Evolutionary conservation across 2,329 filamentous ascomycete genomes (phyloP).

Genomic region (Aquanectria penicillioides): DNA sequence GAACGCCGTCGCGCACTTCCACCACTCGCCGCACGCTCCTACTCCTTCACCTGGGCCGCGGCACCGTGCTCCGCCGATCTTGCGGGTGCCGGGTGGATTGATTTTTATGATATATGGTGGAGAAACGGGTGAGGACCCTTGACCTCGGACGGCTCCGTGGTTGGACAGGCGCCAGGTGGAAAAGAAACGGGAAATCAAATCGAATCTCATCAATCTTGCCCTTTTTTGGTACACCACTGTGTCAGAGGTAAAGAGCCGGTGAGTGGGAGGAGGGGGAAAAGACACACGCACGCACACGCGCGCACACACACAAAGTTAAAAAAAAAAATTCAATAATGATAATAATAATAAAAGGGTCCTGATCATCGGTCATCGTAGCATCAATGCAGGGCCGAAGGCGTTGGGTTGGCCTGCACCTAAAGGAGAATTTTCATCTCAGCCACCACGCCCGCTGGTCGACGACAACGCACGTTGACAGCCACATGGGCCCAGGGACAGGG

Average conservation of each 20-base stretch:
- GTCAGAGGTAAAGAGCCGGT: constrained; percentile 21
- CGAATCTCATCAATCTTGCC: constrained; percentile 11
- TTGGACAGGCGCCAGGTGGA: constrained; percentile 1
- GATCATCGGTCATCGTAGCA: not conserved
- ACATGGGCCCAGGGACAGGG: constrained; percentile 16
- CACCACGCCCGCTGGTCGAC: constrained; percentile 9
- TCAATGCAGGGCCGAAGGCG: constrained; percentile 10
- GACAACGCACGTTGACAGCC: constrained; percentile 16
- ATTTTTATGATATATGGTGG: constrained; percentile 17
- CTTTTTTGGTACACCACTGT: not conserved
- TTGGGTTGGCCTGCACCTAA: constrained; percentile 5
- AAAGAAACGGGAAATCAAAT: constrained; percentile 10
- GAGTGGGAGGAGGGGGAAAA: constrained; percentile 12
- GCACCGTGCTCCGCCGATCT: constrained; percentile 40
- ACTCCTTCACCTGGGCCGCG: constrained; percentile 30
- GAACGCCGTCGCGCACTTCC: constrained; percentile 31
- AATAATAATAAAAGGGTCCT: too few species aligned
- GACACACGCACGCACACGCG: too few species aligned
- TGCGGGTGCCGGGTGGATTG: constrained; percentile 31
- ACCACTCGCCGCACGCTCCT: constrained; percentile 28
- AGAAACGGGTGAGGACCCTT: constrained; percentile 6
- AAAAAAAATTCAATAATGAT: too few species aligned
- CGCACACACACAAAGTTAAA: too few species aligned
- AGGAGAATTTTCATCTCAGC: constrained; percentile 26
- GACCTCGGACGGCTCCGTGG: not conserved